Base-by-base conservation (phyloP, 371 early-diverging fungal species). In the Syncephalis fuscata region DNA sequence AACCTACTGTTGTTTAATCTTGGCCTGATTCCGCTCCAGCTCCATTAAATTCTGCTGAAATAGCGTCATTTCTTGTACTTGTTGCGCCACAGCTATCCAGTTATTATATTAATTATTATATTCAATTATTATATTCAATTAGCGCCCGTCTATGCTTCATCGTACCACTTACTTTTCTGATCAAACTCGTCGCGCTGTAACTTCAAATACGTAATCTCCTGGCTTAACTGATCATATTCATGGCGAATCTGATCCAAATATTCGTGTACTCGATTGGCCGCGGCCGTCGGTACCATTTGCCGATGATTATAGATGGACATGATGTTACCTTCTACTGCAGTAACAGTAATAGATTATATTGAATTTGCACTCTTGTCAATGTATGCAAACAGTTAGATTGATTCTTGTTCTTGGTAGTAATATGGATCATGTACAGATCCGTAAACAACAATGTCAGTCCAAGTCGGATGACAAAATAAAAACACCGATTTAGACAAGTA, bases 151-250 rank as follows among this genome's bases (percentile, higher is more conserved):
- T n/a, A n/a, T n/a, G n/a, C n/a, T n/a, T n/a, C n/a, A n/a, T n/a
- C n/a, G n/a, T n/a, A n/a, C n/a, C n/a, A 60, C 74, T 62, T 77
- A 88, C 89, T 71, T 64, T 88, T 83, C 53, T 85, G 83, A 60
- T 90, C 92, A 54, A 75, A 77, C 52, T 91, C 92, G 56, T 90
- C 91, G 46, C 88, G 63, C 61, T 87, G 87, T 42, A 67, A 68
- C 62, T 80, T 82, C 61, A 61, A 74, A 21, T 73, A 59, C 44
- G 72, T 63, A 10, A 75, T 72, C 50, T 92, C 93, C 60, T 88
- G 83, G 32, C 70, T 70, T 26, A 85, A 60, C 46, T 61, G 71
- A 46, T 91, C 91, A 48, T 80, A 86, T 65, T 92, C 93, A 23
- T 55, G 64, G 48, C 80, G 79, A 44, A 91, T 64, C 25, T 85